These are phyloP conservation scores for Sarocladiaceae sp. DNA, from an alignment of 2,329 filamentous ascomycete genomes.

Conservation along the genomic window DNA sequence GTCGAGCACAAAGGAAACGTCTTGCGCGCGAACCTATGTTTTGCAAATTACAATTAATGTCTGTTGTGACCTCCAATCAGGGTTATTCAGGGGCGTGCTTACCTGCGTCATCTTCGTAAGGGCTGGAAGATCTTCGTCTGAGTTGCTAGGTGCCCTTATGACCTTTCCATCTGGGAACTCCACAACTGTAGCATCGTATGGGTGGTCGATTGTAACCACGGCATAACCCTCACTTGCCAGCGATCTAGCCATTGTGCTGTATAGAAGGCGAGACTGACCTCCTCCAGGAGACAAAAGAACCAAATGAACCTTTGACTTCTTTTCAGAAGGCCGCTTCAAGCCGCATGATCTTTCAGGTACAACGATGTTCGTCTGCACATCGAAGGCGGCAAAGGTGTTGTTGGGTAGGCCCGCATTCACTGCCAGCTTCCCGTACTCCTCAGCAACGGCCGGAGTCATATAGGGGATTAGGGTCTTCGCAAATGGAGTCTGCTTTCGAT, in stretches of 20 bases:
- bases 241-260: slow-evolving; percentile 35
- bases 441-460: slow-evolving; percentile 27
- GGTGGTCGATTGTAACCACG: slow-evolving; percentile 43
- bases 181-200: slow-evolving; percentile 37
- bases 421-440: slow-evolving; percentile 21
- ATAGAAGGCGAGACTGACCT: slow-evolving; percentile 34
- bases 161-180: slow-evolving; percentile 38
- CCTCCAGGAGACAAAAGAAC: slow-evolving; percentile 40
- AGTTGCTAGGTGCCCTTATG: slow-evolving; percentile 17
- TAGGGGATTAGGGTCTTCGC: slow-evolving; percentile 18
- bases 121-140: slow-evolving; percentile 10
- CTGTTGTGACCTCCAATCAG: background rate
- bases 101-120: slow-evolving; percentile 17
- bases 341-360: slow-evolving; percentile 11
- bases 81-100: background rate
- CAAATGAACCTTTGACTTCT: slow-evolving; percentile 12
- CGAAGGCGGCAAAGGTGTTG: slow-evolving; percentile 19
- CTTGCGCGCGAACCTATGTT: slow-evolving; percentile 26
- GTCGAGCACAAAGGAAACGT: slow-evolving; percentile 31
- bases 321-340: background rate
- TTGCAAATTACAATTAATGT: no score
- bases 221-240: slow-evolving; percentile 39
- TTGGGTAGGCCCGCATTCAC: slow-evolving; percentile 22
- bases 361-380: slow-evolving; percentile 22
- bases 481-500: slow-evolving; percentile 15